Percentiles rank a stretch among this genome's conserved stretches.
Conservation (phyloP, 768 basidiomycete genomes). For the Mycena chlorophos region DNA sequence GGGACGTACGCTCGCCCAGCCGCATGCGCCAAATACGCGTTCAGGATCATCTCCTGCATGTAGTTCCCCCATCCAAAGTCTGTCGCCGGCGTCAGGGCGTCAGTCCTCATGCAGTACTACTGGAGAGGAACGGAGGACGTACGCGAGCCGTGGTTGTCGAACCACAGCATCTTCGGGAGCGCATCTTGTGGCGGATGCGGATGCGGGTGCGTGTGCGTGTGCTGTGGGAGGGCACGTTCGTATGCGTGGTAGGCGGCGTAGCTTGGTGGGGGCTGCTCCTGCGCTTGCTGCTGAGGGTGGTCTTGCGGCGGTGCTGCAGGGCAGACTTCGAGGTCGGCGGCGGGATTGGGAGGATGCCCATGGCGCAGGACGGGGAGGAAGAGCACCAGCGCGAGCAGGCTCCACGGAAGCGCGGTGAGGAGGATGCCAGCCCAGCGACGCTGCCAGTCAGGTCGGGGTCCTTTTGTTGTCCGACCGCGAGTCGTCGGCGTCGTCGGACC, state of each 20-base stretch:
- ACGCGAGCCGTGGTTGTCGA: slow-evolving; percentile 49
- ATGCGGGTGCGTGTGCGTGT: slow-evolving; percentile 37
- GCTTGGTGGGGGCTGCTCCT: slow-evolving; percentile 38
- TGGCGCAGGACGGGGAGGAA: too few relatives aligned
- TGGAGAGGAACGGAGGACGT: slow-evolving; percentile 37
- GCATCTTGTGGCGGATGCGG: slow-evolving; percentile 45
- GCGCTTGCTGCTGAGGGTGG: neutral
- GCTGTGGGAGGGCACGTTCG: slow-evolving; percentile 49
- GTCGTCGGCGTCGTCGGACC: too few relatives aligned
- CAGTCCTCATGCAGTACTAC: too few relatives aligned
- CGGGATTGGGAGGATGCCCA: too few relatives aligned
- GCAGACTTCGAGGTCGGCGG: neutral
- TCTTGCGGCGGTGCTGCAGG: neutral
- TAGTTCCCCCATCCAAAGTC: slow-evolving; percentile 63
- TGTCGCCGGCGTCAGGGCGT: slow-evolving; percentile 36
- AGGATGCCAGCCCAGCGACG: too few relatives aligned
- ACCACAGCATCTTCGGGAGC: slow-evolving; percentile 47
- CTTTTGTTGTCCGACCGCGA: too few relatives aligned
- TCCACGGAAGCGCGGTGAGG: too few relatives aligned
- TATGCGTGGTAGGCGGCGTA: slow-evolving; percentile 44
- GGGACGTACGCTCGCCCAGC: slow-evolving; percentile 49
- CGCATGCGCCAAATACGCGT: slow-evolving; percentile 48
- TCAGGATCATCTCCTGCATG: slow-evolving; percentile 58
- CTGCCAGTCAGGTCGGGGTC: too few relatives aligned
- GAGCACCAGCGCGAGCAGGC: too few relatives aligned